Percentiles rank a stretch among this genome's conserved stretches.
Evolutionary conservation across 805 yeast species (phyloP).

Genomic region (Candida loeiensis): DNA sequence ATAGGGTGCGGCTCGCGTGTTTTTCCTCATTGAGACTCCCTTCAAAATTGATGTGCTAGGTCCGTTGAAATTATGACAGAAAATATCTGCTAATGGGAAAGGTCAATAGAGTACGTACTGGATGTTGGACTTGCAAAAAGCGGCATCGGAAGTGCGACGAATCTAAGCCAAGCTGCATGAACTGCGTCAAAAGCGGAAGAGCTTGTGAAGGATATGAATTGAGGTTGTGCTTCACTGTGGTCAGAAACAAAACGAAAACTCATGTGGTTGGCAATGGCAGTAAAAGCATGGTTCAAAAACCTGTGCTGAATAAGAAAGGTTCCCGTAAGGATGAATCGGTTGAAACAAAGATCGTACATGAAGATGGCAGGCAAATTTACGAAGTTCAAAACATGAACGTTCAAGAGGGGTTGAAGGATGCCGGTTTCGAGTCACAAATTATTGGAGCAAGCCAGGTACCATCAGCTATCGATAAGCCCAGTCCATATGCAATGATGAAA

Average conservation of each 20-base stretch:
- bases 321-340: not conserved
- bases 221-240: constrained; percentile 44
- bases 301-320: not conserved
- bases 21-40: too few relatives aligned
- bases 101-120: constrained; percentile 51
- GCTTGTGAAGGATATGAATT: constrained; percentile 50
- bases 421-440: not conserved
- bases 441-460: not conserved
- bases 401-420: too few relatives aligned
- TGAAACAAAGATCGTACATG: too few relatives aligned
- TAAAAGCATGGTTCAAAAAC: not conserved
- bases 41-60: not conserved
- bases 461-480: not conserved
- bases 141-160: constrained; percentile 58
- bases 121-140: constrained; percentile 56
- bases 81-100: constrained; percentile 24
- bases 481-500: constrained; percentile 3
- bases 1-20: too few relatives aligned
- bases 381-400: too few relatives aligned
- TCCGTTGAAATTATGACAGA: not conserved
- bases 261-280: not conserved
- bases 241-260: not conserved
- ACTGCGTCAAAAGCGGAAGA: constrained; percentile 43
- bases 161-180: constrained; percentile 47
- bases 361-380: too few relatives aligned